Evolutionary conservation across 73 alveolate species (phyloP).

Genomic region (Breviolum minutum): DNA sequence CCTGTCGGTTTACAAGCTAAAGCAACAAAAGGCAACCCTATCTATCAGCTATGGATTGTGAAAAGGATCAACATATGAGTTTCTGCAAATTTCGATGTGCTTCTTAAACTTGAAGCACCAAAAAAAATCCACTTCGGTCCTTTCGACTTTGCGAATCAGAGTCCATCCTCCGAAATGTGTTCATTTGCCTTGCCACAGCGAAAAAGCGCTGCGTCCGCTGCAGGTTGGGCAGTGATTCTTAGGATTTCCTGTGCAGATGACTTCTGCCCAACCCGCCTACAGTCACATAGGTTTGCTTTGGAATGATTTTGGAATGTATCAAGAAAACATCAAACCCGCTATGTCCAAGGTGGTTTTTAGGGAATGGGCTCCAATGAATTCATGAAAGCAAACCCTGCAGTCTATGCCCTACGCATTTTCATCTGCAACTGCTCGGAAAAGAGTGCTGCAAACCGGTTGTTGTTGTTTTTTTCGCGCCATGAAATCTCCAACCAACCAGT

Average conservation of each 20-base stretch:
- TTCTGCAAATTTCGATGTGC: too few species aligned
- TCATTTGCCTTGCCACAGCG: conserved; percentile 52
- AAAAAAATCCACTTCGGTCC: neutral
- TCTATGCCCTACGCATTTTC: conserved; percentile 24
- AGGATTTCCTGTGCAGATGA: neutral
- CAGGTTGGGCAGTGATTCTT: conserved; percentile 16
- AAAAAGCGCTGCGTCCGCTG: neutral
- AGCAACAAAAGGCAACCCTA: too few species aligned
- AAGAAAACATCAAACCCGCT: neutral
- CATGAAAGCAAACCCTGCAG: neutral
- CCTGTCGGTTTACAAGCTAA: too few species aligned
- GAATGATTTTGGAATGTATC: neutral
- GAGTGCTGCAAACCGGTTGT: too few species aligned
- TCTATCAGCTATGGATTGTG: too few species aligned
- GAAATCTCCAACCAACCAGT: too few species aligned
- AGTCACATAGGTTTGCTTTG: conserved; percentile 2
- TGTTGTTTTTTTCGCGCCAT: too few species aligned
- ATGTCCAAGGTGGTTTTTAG: neutral
- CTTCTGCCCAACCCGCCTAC: conserved; percentile 17
- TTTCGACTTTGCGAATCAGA: conserved; percentile 46
- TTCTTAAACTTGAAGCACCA: too few species aligned
- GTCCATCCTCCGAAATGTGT: neutral
- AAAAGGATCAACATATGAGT: too few species aligned
- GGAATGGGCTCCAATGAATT: neutral
- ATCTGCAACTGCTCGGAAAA: neutral